A percentile compares a stretch with the other conserved stretches of the same genome.
Conservation (phyloP, 2,329 filamentous ascomycete species). For the Microsporum canis region DNA sequence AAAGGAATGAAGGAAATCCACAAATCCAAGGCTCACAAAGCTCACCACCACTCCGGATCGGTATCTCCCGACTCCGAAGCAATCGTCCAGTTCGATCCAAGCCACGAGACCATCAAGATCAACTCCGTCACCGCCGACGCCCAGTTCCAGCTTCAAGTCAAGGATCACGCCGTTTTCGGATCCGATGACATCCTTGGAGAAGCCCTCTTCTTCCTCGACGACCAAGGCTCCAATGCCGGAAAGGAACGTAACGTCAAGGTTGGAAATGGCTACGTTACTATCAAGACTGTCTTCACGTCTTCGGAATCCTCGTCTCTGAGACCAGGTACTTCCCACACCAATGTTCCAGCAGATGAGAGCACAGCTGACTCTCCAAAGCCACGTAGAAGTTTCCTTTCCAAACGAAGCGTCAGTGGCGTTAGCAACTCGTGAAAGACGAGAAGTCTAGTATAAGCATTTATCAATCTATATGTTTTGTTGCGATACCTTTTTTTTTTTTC, state of each 20-base stretch:
- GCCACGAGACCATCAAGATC: conserved; percentile 62
- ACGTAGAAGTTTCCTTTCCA: conserved; percentile 38
- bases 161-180: conserved; percentile 74
- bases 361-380: conserved; percentile 30
- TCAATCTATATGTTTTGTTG: background rate
- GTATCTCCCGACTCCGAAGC: conserved; percentile 32
- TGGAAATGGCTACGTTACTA: conserved; percentile 58
- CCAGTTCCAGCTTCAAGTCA: conserved; percentile 75
- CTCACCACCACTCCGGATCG: conserved; percentile 29
- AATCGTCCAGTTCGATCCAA: conserved; percentile 52
- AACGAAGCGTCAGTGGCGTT: conserved; percentile 26
- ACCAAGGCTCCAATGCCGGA: conserved; percentile 52
- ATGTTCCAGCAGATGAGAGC: conserved; percentile 16
- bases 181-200: conserved; percentile 78
- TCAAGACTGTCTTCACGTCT: conserved; percentile 61
- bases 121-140: conserved; percentile 63
- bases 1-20: conserved; percentile 67
- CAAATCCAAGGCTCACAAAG: conserved; percentile 87
- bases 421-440: conserved; percentile 8
- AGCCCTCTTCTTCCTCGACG: conserved; percentile 80
- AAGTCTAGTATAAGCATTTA: background rate
- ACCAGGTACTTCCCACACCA: conserved; percentile 29
- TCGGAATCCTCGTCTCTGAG: conserved; percentile 34
- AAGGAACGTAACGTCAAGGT: conserved; percentile 63
- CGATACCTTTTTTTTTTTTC: background rate